Evolutionary conservation across 1,284 basidiomycete species (phyloP).

Genomic region (Ceratobasidium sp.): DNA sequence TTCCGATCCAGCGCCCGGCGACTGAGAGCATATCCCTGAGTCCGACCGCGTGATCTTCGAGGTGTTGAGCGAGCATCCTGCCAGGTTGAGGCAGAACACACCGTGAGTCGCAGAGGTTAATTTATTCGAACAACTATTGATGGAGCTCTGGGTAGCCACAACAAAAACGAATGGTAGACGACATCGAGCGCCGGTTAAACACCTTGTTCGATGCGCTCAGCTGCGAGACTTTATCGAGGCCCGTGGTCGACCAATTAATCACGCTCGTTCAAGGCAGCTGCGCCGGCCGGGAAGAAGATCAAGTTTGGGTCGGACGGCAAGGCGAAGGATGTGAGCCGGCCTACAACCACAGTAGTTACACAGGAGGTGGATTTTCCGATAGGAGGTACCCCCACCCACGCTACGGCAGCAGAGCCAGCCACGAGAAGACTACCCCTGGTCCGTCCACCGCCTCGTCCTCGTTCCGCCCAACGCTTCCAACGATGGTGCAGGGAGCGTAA

Average conservation of each 20-base stretch:
- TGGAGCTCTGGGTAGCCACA: conserved; percentile 67
- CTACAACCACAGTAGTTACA: background rate
- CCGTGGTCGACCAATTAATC: conserved; percentile 76
- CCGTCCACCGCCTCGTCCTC: too few relatives aligned
- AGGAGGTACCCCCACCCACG: conserved; percentile 64
- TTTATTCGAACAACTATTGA: background rate
- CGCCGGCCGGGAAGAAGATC: conserved; percentile 37
- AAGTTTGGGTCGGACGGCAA: conserved; percentile 40
- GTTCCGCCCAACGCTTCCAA: too few relatives aligned
- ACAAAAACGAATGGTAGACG: conserved; percentile 88
- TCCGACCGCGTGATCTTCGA: conserved; percentile 75
- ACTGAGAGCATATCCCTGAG: conserved; percentile 90
- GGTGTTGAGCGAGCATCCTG: conserved; percentile 73
- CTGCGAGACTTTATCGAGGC: conserved; percentile 83
- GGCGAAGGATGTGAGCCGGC: conserved; percentile 15
- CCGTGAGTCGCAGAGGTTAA: conserved; percentile 67
- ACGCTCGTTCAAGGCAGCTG: conserved; percentile 74
- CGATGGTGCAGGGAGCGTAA: background rate
- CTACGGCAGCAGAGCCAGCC: too few relatives aligned
- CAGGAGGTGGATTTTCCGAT: conserved; percentile 96
- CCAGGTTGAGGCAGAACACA: conserved; percentile 74
- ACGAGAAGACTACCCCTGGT: too few relatives aligned
- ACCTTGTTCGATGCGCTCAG: conserved; percentile 92
- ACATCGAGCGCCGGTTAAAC: conserved; percentile 89
- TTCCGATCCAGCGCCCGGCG: conserved; percentile 78